Percentiles rank a stretch among this genome's conserved stretches.
Evolutionary conservation across 2,329 filamentous ascomycete species (phyloP).

Genomic region (Aureobasidium sp.): DNA sequence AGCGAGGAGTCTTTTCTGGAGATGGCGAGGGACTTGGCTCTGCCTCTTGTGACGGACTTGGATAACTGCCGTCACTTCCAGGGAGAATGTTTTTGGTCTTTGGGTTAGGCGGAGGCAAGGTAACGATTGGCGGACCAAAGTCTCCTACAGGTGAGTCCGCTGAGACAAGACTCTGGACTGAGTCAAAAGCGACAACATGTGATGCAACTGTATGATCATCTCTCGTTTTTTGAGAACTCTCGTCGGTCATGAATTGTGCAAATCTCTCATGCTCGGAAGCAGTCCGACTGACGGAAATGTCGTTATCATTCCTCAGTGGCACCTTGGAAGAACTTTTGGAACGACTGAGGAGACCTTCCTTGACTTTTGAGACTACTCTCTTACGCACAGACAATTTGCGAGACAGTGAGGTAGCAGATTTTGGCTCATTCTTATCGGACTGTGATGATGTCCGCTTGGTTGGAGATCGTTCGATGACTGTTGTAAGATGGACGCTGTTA

Average conservation of each 20-base stretch:
- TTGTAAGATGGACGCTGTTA: neutral
- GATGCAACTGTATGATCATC: neutral
- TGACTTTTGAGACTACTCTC: constrained; percentile 31
- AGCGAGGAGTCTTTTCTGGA: constrained; percentile 8
- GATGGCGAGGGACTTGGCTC: constrained; percentile 1
- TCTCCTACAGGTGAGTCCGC: neutral
- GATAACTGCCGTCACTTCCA: neutral
- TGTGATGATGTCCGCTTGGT: neutral
- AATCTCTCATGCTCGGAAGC: constrained; percentile 1
- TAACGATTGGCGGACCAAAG: neutral
- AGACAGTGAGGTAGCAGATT: constrained; percentile 16
- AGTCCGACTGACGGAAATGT: neutral
- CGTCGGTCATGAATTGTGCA: too few species aligned
- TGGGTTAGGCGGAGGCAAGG: neutral
- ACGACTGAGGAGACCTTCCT: constrained; percentile 26
- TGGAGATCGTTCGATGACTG: neutral
- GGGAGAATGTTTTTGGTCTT: neutral
- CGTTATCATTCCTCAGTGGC: constrained; percentile 11
- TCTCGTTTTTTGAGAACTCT: neutral
- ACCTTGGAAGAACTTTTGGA: constrained; percentile 22
- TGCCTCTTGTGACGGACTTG: neutral
- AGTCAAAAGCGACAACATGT: neutral
- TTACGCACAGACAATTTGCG: constrained; percentile 30
- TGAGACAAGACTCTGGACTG: neutral
- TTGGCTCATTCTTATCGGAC: neutral